Evolutionary conservation across 257 asterid genomes (phyloP).

Genomic region (Capsicum chinense): DNA sequence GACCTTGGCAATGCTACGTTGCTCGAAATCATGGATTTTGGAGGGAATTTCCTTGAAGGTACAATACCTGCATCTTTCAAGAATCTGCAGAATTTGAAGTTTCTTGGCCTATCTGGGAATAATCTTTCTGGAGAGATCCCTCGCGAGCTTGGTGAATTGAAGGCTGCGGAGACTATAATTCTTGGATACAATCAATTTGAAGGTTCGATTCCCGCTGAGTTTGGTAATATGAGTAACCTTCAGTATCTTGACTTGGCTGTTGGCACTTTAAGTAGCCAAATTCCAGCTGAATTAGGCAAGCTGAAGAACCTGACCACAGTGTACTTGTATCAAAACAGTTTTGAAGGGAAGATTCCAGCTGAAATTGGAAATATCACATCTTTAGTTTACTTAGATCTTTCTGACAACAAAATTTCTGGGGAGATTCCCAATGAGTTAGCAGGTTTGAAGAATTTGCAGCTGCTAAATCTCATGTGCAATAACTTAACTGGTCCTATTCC

Average conservation of each 20-base stretch:
- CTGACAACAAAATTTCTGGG: slow-evolving; percentile 61
- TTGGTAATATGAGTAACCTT: slow-evolving; percentile 67
- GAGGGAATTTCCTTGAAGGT: slow-evolving; percentile 77
- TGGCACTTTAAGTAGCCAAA: slow-evolving; percentile 61
- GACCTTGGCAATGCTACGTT: slow-evolving; percentile 55
- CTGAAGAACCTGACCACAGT: slow-evolving; percentile 57
- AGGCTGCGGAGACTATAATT: slow-evolving; percentile 58
- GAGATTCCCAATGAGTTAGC: slow-evolving; percentile 65
- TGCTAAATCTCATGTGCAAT: slow-evolving; percentile 80
- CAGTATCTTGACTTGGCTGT: slow-evolving; percentile 74
- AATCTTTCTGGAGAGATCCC: slow-evolving; percentile 73
- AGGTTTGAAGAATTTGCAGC: slow-evolving; percentile 57
- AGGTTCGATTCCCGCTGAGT: slow-evolving; percentile 65
- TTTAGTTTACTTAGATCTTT: slow-evolving; percentile 62
- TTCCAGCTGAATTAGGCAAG: slow-evolving; percentile 65
- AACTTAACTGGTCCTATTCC: slow-evolving; percentile 63
- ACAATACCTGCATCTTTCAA: slow-evolving; percentile 65
- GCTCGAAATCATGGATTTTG: slow-evolving; percentile 60
- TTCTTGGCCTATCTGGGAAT: slow-evolving; percentile 79
- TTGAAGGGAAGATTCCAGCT: slow-evolving; percentile 65
- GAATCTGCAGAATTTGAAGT: slow-evolving; percentile 56
- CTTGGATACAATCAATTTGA: slow-evolving; percentile 70
- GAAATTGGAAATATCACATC: slow-evolving; percentile 61
- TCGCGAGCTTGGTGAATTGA: slow-evolving; percentile 56
- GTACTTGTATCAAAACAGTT: slow-evolving; percentile 62